phyloP scores from a whole-genome alignment of 345 rosid genomes.

The Kernera saxatilis region DNA sequence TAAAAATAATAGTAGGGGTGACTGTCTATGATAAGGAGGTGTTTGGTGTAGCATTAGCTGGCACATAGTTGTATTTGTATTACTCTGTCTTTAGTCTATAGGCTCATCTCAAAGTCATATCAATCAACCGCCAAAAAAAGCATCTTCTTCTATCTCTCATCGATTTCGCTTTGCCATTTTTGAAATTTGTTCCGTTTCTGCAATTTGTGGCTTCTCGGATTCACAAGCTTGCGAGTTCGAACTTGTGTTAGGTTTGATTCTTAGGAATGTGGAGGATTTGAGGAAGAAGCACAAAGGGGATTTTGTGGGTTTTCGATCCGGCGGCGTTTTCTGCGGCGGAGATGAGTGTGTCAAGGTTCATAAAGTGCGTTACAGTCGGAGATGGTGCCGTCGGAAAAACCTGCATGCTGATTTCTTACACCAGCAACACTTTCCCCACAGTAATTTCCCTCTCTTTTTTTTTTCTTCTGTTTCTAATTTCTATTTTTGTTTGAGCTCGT shows the following conservation, averaged over 20 bases:
- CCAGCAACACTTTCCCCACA: constrained; percentile 84
- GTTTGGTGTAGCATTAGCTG: constrained; percentile 23
- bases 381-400: constrained; percentile 97
- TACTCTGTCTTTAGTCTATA: background rate
- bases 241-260: background rate
- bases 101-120: constrained; percentile 8
- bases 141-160: background rate
- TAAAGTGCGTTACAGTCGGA: constrained; percentile 90
- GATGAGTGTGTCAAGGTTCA: constrained; percentile 55
- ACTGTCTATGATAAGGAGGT: constrained; percentile 24
- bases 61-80: constrained; percentile 3
- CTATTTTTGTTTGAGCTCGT: background rate
- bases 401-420: constrained; percentile 82
- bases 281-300: background rate
- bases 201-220: constrained; percentile 5
- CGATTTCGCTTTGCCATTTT: constrained; percentile 2
- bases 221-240: background rate
- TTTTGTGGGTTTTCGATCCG: background rate
- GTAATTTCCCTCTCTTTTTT: constrained; percentile 20
- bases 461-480: background rate
- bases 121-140: constrained; percentile 26
- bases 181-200: background rate
- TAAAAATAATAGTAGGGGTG: background rate
- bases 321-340: background rate
- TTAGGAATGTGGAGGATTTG: constrained; percentile 2